Base-by-base conservation (phyloP, 192 early-diverging fungal species). In the Rhizoclosmatium globosum region DNA sequence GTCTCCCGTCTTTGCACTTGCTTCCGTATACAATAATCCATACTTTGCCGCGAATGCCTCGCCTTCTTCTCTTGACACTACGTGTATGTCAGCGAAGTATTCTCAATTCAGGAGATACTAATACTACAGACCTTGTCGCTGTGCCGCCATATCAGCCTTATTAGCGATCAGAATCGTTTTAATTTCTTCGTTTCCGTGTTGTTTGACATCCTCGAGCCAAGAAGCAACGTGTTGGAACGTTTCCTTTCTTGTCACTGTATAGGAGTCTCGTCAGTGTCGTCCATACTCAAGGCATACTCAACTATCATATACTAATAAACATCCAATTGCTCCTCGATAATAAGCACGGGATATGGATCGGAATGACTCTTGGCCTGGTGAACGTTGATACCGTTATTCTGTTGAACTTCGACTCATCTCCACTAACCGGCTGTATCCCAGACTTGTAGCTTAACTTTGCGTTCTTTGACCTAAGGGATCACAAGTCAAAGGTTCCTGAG, bases 111-210 rank as follows among this genome's bases (percentile, higher is more conserved):
- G 3, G 23, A 57, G 19, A 31, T 15, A 0, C 0, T 7, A 47
- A 42, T 83, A 39, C 21, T 31, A 11, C 66, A 47, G n/a, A 77
- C 75, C 78, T 85, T 86, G 76, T 70, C 95, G 91, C 77, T 92
- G 93, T 42, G 85, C 85, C 17, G 92, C 93, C n/a, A 96, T 83
- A 82, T 97, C 95, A 66, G 90, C 92, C 81, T 98, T 98, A 88
- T 97, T 97, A 60, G 95, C 96, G 64, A 98, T 92, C 15, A 98
- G 85, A 79, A 95, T 93, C 66, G 94, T 94, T 2, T 93, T 94
- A 11, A 95, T 96, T 64, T 96, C 91, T 56, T 94, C 91, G 75
- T 95, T 96, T 45, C 94, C 94, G 80, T 97, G 95, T 71, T 93
- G 90, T 81, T 92, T 91, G 13, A 93, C 95, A 79, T 98, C 94